Evolutionary conservation across 305 asterid genomes (phyloP), one percentile per base, ranked within the genome.

Genomic region (Salvia sclarea): DNA sequence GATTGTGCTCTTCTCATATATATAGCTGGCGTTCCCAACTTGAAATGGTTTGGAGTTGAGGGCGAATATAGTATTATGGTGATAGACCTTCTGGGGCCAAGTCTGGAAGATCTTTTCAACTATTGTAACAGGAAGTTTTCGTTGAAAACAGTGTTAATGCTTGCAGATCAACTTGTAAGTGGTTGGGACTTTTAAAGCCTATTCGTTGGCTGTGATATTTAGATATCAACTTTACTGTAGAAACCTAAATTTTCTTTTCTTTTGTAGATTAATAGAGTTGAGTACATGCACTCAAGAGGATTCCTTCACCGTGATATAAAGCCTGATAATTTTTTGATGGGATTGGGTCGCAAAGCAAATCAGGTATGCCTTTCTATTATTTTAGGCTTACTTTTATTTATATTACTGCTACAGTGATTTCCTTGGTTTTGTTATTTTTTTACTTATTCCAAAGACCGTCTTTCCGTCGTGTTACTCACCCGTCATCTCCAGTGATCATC

Each of bases 291-390:
- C 64, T 85, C 98, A 16, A 86, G 98, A 84, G 96, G 99, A 75
- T 92, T 95, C 83, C 98, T 95, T 77, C 98, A 95, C 78, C 98
- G 99, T 45, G 98, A 91, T 76, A 88, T 95, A 84, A 95, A 95
- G 86, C 99, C 99, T 38, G 98, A 91, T 79, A 91, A 89, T 70
- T 95, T 91, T 79, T 79, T 91, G 76, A 95, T 95, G 98, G 99
- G 99, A 78, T 81, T 95, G 78, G 95, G 98, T 21, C 96, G 98
- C 81, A 95, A 91, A 86, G 98, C 98, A 43, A 95, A 91, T 76
- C 99, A 95, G 94, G 99, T 85, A 80, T 71, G 79, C 61, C 30
- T 78, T 64, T 73, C 56, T 75, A 14, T 79, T 70, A 40, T 64
- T 63, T 68, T 45, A 65, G 59, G 33, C 50, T 43, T 52, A 60